Evolutionary conservation across 176 grass and related monocot species (phyloP), one percentile per base, ranked within the genome.

Genomic region (Oryza nivara): DNA sequence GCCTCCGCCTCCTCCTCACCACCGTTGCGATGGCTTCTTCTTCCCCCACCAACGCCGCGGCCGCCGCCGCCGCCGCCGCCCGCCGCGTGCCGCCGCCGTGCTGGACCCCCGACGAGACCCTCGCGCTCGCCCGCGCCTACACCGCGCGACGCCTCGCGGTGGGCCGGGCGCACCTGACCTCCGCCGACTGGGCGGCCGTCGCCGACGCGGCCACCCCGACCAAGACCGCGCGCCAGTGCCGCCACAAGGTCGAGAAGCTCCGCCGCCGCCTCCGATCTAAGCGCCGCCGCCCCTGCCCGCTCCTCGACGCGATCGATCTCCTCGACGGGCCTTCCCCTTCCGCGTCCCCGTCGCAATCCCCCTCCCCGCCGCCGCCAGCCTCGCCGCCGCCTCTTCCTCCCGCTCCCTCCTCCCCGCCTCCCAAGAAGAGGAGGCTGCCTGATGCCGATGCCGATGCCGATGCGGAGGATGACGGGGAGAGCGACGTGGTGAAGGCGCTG

Each of bases 171-270:
- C 89, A 94, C 80, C 89, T 94, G 48, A 79, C 67, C 48, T 90
- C 89, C 72, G 63, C 80, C 61, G 86, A 91, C 73, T 94, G 92
- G 92, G 67, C 84, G 67, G 86, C 87, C 80, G 89, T 94, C n/a
- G 89, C 92, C 23, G 88, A 69, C 0, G 89, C 77, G 30, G 83
- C 87, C 49, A 76, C 92, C 10, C 86, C 92, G 13, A 82, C 92
- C 83, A 94, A 94, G 89, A 89, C 89, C 23, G 84, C 92, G 32
- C 49, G 87, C 41, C 92, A 94, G 92, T 94, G 92, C 89, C 89
- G 92, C 70, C 92, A 94, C 84, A 94, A 94, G 92, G 89, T 94
- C 67, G 92, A 94, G 84, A 94, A 91, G 86, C 92, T 94, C 63
- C 92, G 92, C 34, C 89, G 89, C 19, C 77, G 89, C 13, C 89